These are phyloP conservation scores for Hypoxylon sp. DNA, from an alignment of 2,329 filamentous ascomycete genomes.

Conservation along the genomic window DNA sequence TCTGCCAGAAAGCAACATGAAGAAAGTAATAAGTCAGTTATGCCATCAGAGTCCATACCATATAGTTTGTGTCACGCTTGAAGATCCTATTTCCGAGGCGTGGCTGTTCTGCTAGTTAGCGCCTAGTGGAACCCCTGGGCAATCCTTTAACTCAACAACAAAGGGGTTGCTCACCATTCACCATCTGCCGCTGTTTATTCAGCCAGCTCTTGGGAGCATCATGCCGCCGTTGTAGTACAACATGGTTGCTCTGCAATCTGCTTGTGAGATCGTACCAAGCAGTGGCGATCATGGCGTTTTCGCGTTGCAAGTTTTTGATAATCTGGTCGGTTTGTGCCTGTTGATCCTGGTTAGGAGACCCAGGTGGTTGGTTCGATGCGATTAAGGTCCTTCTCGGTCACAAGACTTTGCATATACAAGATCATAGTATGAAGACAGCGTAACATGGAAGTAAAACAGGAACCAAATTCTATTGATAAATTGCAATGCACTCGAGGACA, in stretches of 20 bases:
- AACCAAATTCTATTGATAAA: constrained; percentile 27
- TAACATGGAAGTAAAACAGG: constrained; percentile 14
- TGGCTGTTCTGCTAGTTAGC: constrained; percentile 48
- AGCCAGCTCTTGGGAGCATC: constrained; percentile 87
- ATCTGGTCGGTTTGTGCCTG: constrained; percentile 68
- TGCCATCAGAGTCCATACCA: neutral
- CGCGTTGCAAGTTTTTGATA: constrained; percentile 80
- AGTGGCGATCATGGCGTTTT: constrained; percentile 84
- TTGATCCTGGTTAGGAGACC: constrained; percentile 30
- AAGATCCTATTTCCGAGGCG: constrained; percentile 55
- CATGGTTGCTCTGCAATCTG: constrained; percentile 85
- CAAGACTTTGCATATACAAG: constrained; percentile 17
- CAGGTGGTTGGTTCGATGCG: neutral
- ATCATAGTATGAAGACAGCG: constrained; percentile 3
- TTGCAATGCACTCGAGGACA: constrained; percentile 3
- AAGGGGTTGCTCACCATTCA: constrained; percentile 66
- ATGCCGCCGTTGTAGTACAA: constrained; percentile 80
- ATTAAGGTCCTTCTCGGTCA: constrained; percentile 11
- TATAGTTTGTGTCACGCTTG: constrained; percentile 31
- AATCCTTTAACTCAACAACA: neutral
- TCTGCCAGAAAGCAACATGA: constrained; percentile 10
- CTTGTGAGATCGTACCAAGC: constrained; percentile 89
- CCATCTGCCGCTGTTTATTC: constrained; percentile 83
- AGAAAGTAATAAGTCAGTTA: constrained; percentile 25
- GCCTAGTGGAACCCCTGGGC: neutral